A percentile compares a stretch with the other conserved stretches of the same genome.
Conservation (phyloP, 805 yeast species). For the Kurtzmaniella fragi region DNA sequence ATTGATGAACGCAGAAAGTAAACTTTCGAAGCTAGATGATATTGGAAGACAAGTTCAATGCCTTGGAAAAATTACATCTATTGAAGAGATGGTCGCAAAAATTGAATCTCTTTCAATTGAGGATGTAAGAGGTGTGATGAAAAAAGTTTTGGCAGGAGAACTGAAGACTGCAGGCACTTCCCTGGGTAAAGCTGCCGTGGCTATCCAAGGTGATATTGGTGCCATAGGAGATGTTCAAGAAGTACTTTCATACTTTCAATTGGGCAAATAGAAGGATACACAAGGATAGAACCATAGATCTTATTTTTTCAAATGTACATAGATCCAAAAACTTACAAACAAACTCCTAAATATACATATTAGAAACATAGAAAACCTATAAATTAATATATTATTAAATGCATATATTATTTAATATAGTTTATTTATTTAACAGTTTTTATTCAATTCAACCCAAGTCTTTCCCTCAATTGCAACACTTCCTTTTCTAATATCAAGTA, state of each 20-base stretch:
- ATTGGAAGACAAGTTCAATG: slow-evolving; percentile 91
- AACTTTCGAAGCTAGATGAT: slow-evolving; percentile 91
- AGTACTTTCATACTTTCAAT: slow-evolving; percentile 63
- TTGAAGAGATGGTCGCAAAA: slow-evolving; percentile 73
- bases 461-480: slow-evolving; percentile 49
- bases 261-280: slow-evolving; percentile 41
- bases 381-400: neutral
- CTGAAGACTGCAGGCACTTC: slow-evolving; percentile 42
- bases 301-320: neutral
- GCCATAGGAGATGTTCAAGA: slow-evolving; percentile 78
- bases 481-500: slow-evolving; percentile 52
- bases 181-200: slow-evolving; percentile 72
- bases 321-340: no score
- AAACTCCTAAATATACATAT: no score
- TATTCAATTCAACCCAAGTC: slow-evolving; percentile 20
- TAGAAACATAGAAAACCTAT: neutral
- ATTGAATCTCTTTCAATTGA: slow-evolving; percentile 62
- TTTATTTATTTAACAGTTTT: neutral
- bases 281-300: neutral
- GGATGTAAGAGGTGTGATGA: slow-evolving; percentile 73
- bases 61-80: slow-evolving; percentile 69
- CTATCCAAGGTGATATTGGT: slow-evolving; percentile 83
- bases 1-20: slow-evolving; percentile 89
- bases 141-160: slow-evolving; percentile 66
- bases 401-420: neutral